Evolutionary conservation across 257 asterid species (phyloP), one percentile per base, ranked within the genome.

Genomic region (Rauvolfia tetraphylla): DNA sequence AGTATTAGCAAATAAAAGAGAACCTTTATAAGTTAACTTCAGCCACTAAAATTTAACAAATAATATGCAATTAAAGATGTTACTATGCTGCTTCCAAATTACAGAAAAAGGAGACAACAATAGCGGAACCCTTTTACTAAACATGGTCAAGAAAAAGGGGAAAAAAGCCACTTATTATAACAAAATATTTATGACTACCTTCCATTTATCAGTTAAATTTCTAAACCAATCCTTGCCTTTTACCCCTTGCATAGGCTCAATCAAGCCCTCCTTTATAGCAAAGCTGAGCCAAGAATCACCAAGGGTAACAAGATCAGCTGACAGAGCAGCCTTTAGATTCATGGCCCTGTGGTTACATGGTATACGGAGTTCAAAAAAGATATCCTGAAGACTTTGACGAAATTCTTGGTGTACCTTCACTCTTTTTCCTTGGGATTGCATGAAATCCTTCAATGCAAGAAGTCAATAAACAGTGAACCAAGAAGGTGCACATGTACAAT

Each of bases 231-330:
- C 89, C 79, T 89, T 87, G 23, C 87, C 86, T 80, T 92, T 97
- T 46, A 85, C 89, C 56, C 89, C 88, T 70, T 84, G 72, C 73
- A 95, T 81, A 57, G 98, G 96, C 81, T 89, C 96, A 85, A 95
- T 85, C 67, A 95, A 82, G 61, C 89, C 95, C 82, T 92, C 85
- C 67, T 81, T 85, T 59, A 92, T 87, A 79, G 94, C 94, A 84
- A 83, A 84, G 84, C 80, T 83, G 69, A 95, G 87, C 99, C 98
- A 95, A n/a, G 96, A 83, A 75, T 92, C 99, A 82, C 98, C 96
- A 68, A 92, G 80, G 48, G 98, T 84, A 77, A 95, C 87, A 72
- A 87, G 83, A 88, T 92, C 99, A 83, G 97, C 97, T 31, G 86
- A 83, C 61, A 72, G 79, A 68, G 89, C 94, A 79, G 96, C 89